Evolutionary conservation across 305 asterid genomes (phyloP).

Genomic region (Stenogyne calaminthoides): DNA sequence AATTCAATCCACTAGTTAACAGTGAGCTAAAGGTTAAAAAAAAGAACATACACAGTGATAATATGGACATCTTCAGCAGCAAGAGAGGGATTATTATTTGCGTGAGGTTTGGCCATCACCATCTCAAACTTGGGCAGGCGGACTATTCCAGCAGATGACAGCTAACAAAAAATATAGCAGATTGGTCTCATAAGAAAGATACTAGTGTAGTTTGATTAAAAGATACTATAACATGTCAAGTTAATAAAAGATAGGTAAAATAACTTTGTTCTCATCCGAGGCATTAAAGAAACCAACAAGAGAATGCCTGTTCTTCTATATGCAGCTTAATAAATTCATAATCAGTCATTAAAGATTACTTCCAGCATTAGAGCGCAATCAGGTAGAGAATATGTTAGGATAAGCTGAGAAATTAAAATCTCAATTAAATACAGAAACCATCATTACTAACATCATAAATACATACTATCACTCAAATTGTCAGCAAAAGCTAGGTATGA

Average conservation of each 20-base stretch:
- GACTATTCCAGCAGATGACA: constrained; percentile 85
- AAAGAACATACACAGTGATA: constrained; percentile 72
- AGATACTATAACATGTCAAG: constrained; percentile 14
- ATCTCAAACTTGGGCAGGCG: constrained; percentile 92
- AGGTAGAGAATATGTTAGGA: neutral
- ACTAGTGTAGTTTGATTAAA: constrained; percentile 1
- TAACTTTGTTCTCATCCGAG: constrained; percentile 6
- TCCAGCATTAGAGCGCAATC: neutral
- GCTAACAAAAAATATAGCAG: constrained; percentile 44
- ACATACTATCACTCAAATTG: constrained; percentile 4
- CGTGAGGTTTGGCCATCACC: constrained; percentile 80
- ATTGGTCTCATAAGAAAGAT: constrained; percentile 24
- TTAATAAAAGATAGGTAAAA: constrained; percentile 6
- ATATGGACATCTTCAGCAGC: constrained; percentile 88
- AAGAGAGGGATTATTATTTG: constrained; percentile 72
- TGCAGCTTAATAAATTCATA: constrained; percentile 19
- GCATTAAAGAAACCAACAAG: constrained; percentile 12
- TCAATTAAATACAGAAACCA: neutral
- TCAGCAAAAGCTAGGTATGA: constrained; percentile 12
- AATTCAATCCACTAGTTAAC: constrained; percentile 15
- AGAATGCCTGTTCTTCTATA: neutral
- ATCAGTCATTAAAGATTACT: constrained; percentile 15
- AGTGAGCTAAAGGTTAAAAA: neutral
- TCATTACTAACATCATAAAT: constrained; percentile 9
- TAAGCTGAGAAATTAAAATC: neutral